Conservation (phyloP, 2,329 filamentous ascomycete species). For the Thyridium curvatum region DNA sequence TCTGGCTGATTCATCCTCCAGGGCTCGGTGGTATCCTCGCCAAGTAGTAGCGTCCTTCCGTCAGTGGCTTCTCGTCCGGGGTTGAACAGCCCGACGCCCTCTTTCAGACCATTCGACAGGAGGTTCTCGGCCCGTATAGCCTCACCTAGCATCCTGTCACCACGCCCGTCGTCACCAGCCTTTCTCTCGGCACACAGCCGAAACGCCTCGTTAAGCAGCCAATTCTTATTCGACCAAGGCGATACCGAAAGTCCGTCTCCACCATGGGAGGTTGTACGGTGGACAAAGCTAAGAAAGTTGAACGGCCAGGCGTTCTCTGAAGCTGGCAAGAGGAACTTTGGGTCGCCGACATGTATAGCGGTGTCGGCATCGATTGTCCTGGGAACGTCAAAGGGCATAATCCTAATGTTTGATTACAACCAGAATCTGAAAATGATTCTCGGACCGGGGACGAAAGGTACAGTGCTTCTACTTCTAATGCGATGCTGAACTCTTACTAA, state of each 20-base stretch:
- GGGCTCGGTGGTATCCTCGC: slow-evolving; percentile 58
- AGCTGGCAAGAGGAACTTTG: slow-evolving; percentile 85
- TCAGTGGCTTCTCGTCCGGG: slow-evolving; percentile 62
- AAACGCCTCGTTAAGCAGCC: slow-evolving; percentile 71
- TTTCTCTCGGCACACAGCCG: slow-evolving; percentile 74
- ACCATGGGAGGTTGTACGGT: slow-evolving; percentile 95
- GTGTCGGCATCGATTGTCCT: slow-evolving; percentile 85
- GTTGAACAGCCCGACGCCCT: slow-evolving; percentile 66
- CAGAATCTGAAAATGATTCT: slow-evolving; percentile 93
- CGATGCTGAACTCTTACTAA: slow-evolving; percentile 17
- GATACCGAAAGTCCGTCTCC: slow-evolving; percentile 67
- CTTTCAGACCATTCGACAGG: slow-evolving; percentile 88
- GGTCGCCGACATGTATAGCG: slow-evolving; percentile 80
- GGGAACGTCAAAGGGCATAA: slow-evolving; percentile 89
- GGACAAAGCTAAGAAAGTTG: slow-evolving; percentile 89
- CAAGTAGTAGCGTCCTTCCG: slow-evolving; percentile 68
- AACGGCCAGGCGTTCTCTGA: slow-evolving; percentile 89
- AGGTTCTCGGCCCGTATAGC: slow-evolving; percentile 84
- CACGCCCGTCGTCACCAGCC: slow-evolving; percentile 70
- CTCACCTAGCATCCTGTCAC: slow-evolving; percentile 52
- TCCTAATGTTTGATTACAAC: slow-evolving; percentile 95
- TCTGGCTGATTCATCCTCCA: slow-evolving; percentile 18
- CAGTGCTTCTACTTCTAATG: slow-evolving; percentile 10
- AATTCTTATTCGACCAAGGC: slow-evolving; percentile 51
- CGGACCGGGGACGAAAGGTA: slow-evolving; percentile 85